phyloP scores from a whole-genome alignment of 2,329 filamentous ascomycete species.

The Aaosphaeria pasadenensis region DNA sequence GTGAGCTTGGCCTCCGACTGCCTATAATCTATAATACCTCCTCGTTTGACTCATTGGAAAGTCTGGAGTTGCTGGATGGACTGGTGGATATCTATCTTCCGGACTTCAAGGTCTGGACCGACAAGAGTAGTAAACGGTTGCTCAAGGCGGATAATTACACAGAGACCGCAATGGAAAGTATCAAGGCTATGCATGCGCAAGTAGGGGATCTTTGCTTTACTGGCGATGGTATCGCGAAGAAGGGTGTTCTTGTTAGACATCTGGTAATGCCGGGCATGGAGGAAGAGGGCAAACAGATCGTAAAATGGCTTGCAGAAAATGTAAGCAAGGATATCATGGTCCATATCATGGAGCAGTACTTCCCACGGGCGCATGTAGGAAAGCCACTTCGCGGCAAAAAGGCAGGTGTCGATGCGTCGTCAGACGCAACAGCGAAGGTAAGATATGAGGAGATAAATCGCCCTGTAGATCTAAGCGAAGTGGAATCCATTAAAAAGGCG shows the following conservation, averaged over 20 bases:
- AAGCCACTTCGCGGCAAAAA: slow-evolving; percentile 53
- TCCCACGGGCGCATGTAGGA: slow-evolving; percentile 76
- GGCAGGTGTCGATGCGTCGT: slow-evolving; percentile 2
- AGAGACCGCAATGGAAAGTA: slow-evolving; percentile 68
- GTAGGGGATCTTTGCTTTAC: slow-evolving; percentile 84
- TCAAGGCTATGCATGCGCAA: slow-evolving; percentile 76
- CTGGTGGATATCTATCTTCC: slow-evolving; percentile 84
- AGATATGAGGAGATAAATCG: slow-evolving; percentile 78
- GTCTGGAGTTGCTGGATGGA: slow-evolving; percentile 70
- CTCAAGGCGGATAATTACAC: slow-evolving; percentile 79
- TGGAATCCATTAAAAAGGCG: slow-evolving; percentile 63
- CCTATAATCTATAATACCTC: slow-evolving; percentile 86
- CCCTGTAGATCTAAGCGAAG: slow-evolving; percentile 61
- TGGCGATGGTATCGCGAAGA: slow-evolving; percentile 74
- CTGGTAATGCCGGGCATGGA: slow-evolving; percentile 82
- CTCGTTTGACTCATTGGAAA: slow-evolving; percentile 72
- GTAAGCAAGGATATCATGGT: slow-evolving; percentile 75
- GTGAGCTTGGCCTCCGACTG: slow-evolving; percentile 64
- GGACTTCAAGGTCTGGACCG: slow-evolving; percentile 81
- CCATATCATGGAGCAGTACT: slow-evolving; percentile 88
- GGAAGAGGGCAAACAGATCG: slow-evolving; percentile 69
- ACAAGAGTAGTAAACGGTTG: slow-evolving; percentile 63
- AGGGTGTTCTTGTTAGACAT: slow-evolving; percentile 71
- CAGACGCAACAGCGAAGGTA: slow-evolving; percentile 44
- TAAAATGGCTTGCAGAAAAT: slow-evolving; percentile 71